Percentiles rank a stretch among this genome's conserved stretches.
Evolutionary conservation across 306 rosid genomes (phyloP).

Genomic region (Astragalus glycyphyllos): DNA sequence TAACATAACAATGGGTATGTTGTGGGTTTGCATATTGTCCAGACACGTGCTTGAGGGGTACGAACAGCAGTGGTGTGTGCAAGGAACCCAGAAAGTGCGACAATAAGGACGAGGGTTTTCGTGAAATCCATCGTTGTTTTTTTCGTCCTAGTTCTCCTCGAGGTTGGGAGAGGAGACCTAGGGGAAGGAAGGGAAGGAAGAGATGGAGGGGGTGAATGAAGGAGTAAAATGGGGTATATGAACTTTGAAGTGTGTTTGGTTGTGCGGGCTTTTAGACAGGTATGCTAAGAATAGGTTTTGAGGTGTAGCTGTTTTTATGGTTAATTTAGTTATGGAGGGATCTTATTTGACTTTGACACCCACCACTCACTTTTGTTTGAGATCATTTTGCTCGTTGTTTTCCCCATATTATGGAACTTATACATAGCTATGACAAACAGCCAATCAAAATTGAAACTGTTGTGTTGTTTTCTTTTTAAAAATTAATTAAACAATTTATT

Average conservation of each 20-base stretch:
- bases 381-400: too few relatives aligned
- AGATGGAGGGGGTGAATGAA: background rate
- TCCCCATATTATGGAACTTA: too few relatives aligned
- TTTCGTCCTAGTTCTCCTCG: background rate
- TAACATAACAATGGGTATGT: background rate
- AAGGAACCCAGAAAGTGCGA: background rate
- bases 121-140: conserved; percentile 5
- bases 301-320: background rate
- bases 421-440: too few relatives aligned
- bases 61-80: background rate
- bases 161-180: background rate
- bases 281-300: background rate
- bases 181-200: background rate
- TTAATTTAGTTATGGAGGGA: background rate
- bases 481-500: too few relatives aligned
- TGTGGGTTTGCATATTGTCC: background rate
- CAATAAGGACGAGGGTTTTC: conserved; percentile 17
- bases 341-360: background rate
- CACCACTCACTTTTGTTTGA: too few relatives aligned
- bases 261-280: background rate
- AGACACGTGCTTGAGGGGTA: background rate
- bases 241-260: background rate
- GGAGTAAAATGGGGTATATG: background rate
- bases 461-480: too few relatives aligned
- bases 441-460: too few relatives aligned